Base-by-base conservation (phyloP, 768 basidiomycete species). In the Psilocybe azurescens region DNA sequence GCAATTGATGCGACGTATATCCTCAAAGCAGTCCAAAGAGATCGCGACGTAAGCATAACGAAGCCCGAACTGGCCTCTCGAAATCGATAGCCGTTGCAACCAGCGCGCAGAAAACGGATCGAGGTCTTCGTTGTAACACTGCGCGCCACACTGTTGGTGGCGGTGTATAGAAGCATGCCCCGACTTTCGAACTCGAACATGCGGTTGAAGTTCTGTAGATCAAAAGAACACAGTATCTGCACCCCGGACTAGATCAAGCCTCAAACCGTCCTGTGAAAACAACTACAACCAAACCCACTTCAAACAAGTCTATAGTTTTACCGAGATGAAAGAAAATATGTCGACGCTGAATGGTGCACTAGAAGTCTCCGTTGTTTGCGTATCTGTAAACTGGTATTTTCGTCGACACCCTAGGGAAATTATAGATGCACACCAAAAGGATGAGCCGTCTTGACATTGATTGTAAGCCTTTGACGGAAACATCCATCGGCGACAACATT, bases 71-170 rank as follows among this genome's bases (percentile, higher is more conserved):
- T 32, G 5, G 11, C 14, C 7, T 44, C 41, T 44, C 41, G 14
- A 16, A 14, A 44, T 44, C 41, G 41, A 44, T 44, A 11, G 5
- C 11, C 14, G 41, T 44, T 44, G 41, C n/a, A 44, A 44, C 41
- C 41, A 44, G 41, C 11, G 41, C 41, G 7, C 41, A 44, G n/a
- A n/a, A n/a, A 9, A 44, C 5, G 56, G 55, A 47, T 54, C 44
- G 63, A 63, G 24, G 54, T 46, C 46, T 61, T 62, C 59, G 58
- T 60, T 54, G 56, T 53, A 58, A 55, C 59, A 41, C 32, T 36
- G 39, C 36, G 47, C 33, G 61, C 71, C 69, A 69, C 65, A 67
- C 62, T 58, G 61, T 53, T 56, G 33, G 73, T 74, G 73, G 73
- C 73, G 65, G 69, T 74, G 69, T 65, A 52, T 29, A 61, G 69